Evolutionary conservation across 768 basidiomycete genomes (phyloP).

Genomic region (Clathrus columnatus): DNA sequence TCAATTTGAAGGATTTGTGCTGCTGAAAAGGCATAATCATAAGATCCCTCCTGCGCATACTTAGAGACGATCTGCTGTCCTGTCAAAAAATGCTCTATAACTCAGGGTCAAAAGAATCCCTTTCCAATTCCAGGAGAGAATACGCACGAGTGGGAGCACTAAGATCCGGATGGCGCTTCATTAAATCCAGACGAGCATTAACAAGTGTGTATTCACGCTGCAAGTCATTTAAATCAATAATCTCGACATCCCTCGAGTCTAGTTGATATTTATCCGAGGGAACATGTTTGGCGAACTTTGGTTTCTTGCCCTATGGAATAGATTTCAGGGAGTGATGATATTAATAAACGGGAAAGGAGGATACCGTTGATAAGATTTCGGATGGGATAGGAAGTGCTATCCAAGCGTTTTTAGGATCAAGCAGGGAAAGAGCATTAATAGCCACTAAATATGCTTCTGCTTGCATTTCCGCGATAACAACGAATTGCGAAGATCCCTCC

Average conservation of each 20-base stretch:
- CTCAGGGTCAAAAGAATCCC: background rate
- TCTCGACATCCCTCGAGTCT: constrained; percentile 62
- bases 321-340: constrained; percentile 31
- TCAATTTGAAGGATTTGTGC: constrained; percentile 73
- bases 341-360: background rate
- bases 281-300: constrained; percentile 62
- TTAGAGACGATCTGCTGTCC: constrained; percentile 49
- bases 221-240: constrained; percentile 73
- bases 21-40: constrained; percentile 68
- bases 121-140: background rate
- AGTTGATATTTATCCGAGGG: constrained; percentile 63
- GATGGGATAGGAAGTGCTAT: constrained; percentile 54
- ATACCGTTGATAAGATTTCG: constrained; percentile 38
- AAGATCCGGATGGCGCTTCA: constrained; percentile 49
- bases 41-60: constrained; percentile 69
- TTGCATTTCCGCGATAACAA: constrained; percentile 57
- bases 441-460: constrained; percentile 77
- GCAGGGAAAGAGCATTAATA: constrained; percentile 79
- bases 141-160: constrained; percentile 50
- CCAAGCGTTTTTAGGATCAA: constrained; percentile 79
- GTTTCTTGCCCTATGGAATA: constrained; percentile 52
- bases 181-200: constrained; percentile 67
- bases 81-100: constrained; percentile 13
- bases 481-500: constrained; percentile 27
- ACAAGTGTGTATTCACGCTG: constrained; percentile 70